Percentiles rank a stretch among this genome's conserved stretches.
These are phyloP conservation scores for Phialophora macrospora DNA, from an alignment of 2,329 filamentous ascomycete species.

Conservation along the genomic window DNA sequence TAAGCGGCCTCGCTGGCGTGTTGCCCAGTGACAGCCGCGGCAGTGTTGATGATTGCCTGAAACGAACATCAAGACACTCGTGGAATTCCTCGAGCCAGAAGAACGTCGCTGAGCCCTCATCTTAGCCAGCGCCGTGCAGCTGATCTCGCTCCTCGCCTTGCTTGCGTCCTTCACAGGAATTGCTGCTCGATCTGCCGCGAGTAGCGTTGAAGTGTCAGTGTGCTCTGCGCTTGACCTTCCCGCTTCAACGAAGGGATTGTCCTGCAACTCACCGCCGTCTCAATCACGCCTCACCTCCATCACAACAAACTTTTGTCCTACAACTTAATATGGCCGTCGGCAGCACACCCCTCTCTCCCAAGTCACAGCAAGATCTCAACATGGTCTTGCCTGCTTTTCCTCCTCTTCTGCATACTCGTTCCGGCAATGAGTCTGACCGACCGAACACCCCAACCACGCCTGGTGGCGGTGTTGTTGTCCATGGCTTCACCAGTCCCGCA, in stretches of 20 bases:
- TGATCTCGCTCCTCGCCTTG: background rate
- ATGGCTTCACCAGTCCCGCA: conserved; percentile 55
- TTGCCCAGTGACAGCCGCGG: background rate
- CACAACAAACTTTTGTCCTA: conserved; percentile 8
- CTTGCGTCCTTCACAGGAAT: background rate
- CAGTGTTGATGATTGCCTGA: background rate
- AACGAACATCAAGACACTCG: background rate
- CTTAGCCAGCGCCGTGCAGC: background rate
- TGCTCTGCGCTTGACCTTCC: conserved; percentile 3
- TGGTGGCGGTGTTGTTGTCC: conserved; percentile 33
- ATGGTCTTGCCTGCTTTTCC: conserved; percentile 51
- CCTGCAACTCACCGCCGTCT: conserved; percentile 7
- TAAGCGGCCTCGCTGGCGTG: background rate
- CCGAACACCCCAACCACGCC: conserved; percentile 50
- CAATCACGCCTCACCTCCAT: conserved; percentile 6
- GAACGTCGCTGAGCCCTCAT: background rate
- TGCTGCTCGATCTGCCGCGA: background rate
- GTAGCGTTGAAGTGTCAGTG: background rate
- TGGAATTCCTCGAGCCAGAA: background rate
- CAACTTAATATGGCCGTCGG: conserved; percentile 10
- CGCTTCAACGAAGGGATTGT: background rate
- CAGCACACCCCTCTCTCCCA: conserved; percentile 36
- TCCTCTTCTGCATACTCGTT: conserved; percentile 55
- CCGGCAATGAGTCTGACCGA: conserved; percentile 54
- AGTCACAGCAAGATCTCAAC: conserved; percentile 36